Evolutionary conservation across 2,329 filamentous ascomycete species (phyloP), one percentile per base, ranked within the genome.

Genomic region (Venturia pyrina): DNA sequence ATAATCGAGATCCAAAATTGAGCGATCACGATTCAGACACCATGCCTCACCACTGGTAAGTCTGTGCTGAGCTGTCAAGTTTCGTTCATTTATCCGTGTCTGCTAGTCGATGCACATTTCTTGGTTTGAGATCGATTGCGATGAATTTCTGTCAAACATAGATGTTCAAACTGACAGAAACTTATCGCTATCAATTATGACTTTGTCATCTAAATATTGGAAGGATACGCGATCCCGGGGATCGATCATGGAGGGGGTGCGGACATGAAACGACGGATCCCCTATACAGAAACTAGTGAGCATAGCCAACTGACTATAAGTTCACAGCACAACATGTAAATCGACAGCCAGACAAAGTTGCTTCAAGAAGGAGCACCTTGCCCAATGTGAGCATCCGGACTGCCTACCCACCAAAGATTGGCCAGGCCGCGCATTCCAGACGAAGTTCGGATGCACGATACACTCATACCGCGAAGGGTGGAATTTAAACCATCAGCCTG

Each of bases 41-140:
- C 50, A 57, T 57, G 50, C 50, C 50, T 32, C 50, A 57, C 24
- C 50, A 57, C 50, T 57, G 50, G 50, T 57, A 57, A 57, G 50
- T 57, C 24, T 32, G 50, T 21, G n/a, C 21, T 24, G n/a, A 10
- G 46, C n/a, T 50, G n/a, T 50, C 21, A 50, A 11, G 21, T 50
- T n/a, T 24, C n/a, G n/a, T 10, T 24, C 10, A 24, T 50, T n/a
- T 19, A 46, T 19, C 43, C 43, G 6, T 46, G 15, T n/a, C 43
- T 17, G 43, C 43, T 28, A 28, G 28, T 28, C 28, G 4, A 28
- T 28, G 28, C 28, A 28, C 28, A 28, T 28, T 50, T 21, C n/a
- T 50, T 21, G n/a, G 11, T 50, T 50, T n/a, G 46, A 50, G 43
- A 50, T 24, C n/a, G 46, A 50, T 7, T 21, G n/a, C 46, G 21